Percentiles rank a stretch among this genome's conserved stretches.
phyloP scores from a whole-genome alignment of 2,329 filamentous ascomycete species.

The Trichoderma sp. region DNA sequence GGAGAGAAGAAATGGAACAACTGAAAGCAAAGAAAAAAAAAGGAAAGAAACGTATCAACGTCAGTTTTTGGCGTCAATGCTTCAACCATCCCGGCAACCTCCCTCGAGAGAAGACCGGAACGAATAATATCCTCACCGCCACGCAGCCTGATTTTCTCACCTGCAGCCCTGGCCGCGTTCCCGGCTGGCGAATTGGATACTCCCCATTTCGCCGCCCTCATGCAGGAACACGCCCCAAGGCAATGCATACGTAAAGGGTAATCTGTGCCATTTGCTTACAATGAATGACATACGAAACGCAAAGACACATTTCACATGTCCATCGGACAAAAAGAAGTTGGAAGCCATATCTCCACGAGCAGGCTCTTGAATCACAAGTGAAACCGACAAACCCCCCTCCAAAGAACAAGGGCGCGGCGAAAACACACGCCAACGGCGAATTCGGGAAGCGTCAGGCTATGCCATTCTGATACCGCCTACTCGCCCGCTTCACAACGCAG shows the following conservation, averaged over 20 bases:
- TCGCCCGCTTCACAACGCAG: neutral
- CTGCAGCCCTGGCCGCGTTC: slow-evolving; percentile 20
- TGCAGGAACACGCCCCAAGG: slow-evolving; percentile 23
- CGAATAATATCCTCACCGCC: slow-evolving; percentile 17
- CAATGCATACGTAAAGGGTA: too few relatives aligned
- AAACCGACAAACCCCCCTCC: slow-evolving; percentile 8
- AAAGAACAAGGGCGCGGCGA: neutral
- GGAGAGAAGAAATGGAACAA: too few relatives aligned
- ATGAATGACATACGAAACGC: neutral
- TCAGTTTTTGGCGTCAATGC: too few relatives aligned
- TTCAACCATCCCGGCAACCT: neutral
- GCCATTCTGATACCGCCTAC: slow-evolving; percentile 2
- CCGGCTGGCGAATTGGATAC: neutral
- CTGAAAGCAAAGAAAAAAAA: too few relatives aligned
- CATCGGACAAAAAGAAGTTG: too few relatives aligned
- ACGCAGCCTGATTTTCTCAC: neutral
- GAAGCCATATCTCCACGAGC: neutral
- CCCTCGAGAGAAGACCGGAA: neutral
- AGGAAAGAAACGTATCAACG: too few relatives aligned
- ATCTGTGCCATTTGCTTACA: too few relatives aligned
- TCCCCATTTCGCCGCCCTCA: slow-evolving; percentile 21
- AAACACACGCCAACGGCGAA: neutral
- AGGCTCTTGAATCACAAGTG: slow-evolving; percentile 6
- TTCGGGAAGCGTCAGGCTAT: slow-evolving; percentile 9
- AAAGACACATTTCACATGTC: too few relatives aligned